A percentile compares a stretch with the other conserved stretches of the same genome.
Conservation (phyloP, 2,329 filamentous ascomycete species). For the Atkinsonella hypoxylon region DNA sequence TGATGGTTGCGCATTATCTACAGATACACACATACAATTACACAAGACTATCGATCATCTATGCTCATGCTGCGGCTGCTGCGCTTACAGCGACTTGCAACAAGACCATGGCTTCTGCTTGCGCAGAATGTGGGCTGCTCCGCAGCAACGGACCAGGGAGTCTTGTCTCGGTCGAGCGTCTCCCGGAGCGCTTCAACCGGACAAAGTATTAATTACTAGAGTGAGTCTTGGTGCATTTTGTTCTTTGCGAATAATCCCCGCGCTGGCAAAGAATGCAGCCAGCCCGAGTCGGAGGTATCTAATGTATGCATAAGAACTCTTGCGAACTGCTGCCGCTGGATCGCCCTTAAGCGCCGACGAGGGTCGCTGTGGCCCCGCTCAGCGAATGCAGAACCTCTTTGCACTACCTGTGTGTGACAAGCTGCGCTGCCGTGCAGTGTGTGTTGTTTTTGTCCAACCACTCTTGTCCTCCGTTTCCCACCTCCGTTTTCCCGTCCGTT, state of each 20-base stretch:
- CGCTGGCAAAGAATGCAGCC: no score
- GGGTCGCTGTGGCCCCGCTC: not conserved
- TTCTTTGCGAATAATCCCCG: no score
- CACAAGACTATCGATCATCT: not conserved
- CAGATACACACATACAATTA: not conserved
- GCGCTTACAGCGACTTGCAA: not conserved
- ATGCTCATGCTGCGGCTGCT: not conserved
- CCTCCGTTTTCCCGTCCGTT: not conserved
- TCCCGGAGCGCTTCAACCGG: no score
- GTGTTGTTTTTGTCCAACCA: not conserved
- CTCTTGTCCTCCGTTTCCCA: not conserved
- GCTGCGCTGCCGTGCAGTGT: not conserved
- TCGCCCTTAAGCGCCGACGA: no score
- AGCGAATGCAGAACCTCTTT: not conserved
- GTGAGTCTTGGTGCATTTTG: no score
- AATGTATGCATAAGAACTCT: no score
- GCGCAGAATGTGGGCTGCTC: not conserved
- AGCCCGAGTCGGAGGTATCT: no score
- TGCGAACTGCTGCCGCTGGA: no score
- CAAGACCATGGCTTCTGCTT: not conserved
- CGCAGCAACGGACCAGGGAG: no score
- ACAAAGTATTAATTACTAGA: no score
- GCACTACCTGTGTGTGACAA: not conserved
- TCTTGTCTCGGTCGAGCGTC: no score
- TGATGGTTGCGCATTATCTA: not conserved